Evolutionary conservation across 352 stramenopile genomes (phyloP), one percentile per base, ranked within the genome.

Genomic region (Globisporangium carolinianum): DNA sequence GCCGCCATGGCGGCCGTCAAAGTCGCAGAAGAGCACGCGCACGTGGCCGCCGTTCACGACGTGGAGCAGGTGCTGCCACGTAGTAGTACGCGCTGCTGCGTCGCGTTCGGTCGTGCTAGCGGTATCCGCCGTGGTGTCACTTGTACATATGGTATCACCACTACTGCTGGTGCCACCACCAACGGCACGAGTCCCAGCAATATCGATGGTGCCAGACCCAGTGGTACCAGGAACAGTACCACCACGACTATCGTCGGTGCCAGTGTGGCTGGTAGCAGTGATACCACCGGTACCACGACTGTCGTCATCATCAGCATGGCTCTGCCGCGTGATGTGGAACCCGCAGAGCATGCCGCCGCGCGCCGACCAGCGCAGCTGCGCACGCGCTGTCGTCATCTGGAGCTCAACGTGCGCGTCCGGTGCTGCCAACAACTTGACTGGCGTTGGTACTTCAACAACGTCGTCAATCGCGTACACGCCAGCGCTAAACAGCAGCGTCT

Each of bases 11-110:
- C 79, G 83, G 4, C 79, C 80, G 37, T 87, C 75, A 62, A 93
- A 83, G 41, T 89, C 73, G 51, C 83, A 89, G 37, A 79, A 87
- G 41, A 83, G 52, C 1, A 85, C 75, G 9, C 77, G 72, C 12
- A 92, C 37, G 15, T 56, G 60, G 6, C 76, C 76, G 10, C 80
- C 65, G 4, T 65, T 58, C 3, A 68, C 66, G 3, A 89, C 69
- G 50, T 75, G 72, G 0, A 90, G 32, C 14, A 89, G 53, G 51
- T 89, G 75, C 63, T 90, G 80, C 82, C 77, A 89, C 48, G 83
- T 78, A n/a, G 17, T 32, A 32, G 49, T 43, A 32, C 1, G 4
- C 6, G n/a, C 7, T 18, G 17, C 8, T 35, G 6, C 12, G 4
- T 36, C 9, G 47, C 47, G 14, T 51, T 36, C 17, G n/a, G 11